These are phyloP conservation scores for Chlorella vulgaris DNA, from an alignment of 139 green algal species.

Conservation along the genomic window DNA sequence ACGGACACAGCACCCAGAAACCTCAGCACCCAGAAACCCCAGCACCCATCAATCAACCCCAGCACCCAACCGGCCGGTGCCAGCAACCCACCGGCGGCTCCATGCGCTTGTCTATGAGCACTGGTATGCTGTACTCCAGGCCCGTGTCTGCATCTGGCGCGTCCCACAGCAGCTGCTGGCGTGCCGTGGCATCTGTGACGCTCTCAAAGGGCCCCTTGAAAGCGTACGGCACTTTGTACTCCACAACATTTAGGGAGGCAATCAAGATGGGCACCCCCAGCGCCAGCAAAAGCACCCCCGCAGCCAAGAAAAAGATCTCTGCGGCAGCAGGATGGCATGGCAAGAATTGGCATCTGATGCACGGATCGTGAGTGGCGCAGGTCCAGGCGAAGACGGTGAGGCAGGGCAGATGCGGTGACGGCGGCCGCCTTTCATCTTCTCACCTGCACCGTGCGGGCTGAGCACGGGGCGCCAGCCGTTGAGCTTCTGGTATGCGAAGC, in stretches of 20 bases:
- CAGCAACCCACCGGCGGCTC: slow-evolving; percentile 52
- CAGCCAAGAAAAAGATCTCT: slow-evolving; percentile 45
- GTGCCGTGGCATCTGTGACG: background rate
- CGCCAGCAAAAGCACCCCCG: slow-evolving; percentile 38
- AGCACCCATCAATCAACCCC: background rate
- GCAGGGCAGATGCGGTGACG: background rate
- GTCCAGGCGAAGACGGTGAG: background rate
- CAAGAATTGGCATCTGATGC: too few relatives aligned
- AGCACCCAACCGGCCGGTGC: too few relatives aligned
- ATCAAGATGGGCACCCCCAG: slow-evolving; percentile 58
- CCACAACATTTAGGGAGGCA: slow-evolving; percentile 46
- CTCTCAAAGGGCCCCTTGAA: slow-evolving; percentile 32
- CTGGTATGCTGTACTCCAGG: slow-evolving; percentile 19
- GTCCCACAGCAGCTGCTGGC: slow-evolving; percentile 23
- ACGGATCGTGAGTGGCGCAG: too few relatives aligned
- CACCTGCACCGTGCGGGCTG: slow-evolving; percentile 7
- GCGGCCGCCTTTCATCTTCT: background rate
- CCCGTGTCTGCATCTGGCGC: slow-evolving; percentile 5
- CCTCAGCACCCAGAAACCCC: too few relatives aligned
- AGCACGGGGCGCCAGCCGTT: slow-evolving; percentile 24
- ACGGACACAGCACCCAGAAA: background rate
- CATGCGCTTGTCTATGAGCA: slow-evolving; percentile 46
- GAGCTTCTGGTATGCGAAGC: slow-evolving; percentile 34
- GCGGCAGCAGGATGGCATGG: slow-evolving; percentile 9
- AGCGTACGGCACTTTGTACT: slow-evolving; percentile 49